Evolutionary conservation across 768 basidiomycete species (phyloP).

Genomic region (Leccinum variicolor): DNA sequence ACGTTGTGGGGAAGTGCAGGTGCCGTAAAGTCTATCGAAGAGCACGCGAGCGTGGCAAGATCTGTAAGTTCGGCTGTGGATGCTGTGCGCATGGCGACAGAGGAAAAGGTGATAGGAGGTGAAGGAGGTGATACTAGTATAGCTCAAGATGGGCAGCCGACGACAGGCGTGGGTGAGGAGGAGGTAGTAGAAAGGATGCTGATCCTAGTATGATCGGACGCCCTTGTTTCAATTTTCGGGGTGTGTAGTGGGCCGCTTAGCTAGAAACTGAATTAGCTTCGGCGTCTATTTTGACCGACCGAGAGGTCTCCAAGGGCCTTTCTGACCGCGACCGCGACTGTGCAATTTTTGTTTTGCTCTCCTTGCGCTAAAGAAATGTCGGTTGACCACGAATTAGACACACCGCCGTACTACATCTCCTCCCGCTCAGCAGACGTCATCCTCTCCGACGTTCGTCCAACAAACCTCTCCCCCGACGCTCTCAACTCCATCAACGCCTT

Average conservation of each 20-base stretch:
- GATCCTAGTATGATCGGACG: not conserved
- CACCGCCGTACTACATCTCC: slow-evolving; percentile 72
- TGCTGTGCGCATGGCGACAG: not conserved
- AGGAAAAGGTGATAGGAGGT: not conserved
- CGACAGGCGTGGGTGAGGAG: slow-evolving; percentile 15
- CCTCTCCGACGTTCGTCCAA: slow-evolving; percentile 90
- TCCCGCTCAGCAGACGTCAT: slow-evolving; percentile 85
- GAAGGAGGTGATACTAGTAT: not conserved
- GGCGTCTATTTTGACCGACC: not conserved
- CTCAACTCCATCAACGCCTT: slow-evolving; percentile 75
- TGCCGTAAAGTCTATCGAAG: slow-evolving; percentile 2
- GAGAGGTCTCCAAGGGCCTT: not conserved
- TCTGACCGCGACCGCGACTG: slow-evolving; percentile 34
- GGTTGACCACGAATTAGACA: slow-evolving; percentile 34
- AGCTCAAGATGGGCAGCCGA: not conserved
- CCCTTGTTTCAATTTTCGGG: not conserved
- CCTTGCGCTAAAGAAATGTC: slow-evolving; percentile 32
- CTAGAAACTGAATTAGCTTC: not conserved
- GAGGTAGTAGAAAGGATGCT: slow-evolving; percentile 22
- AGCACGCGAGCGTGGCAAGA: not conserved
- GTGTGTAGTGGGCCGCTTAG: not conserved
- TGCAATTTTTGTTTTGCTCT: slow-evolving; percentile 20
- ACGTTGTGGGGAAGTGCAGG: slow-evolving; percentile 41
- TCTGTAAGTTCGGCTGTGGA: not conserved
- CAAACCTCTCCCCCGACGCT: slow-evolving; percentile 76